Evolutionary conservation across 2,329 filamentous ascomycete genomes (phyloP), one percentile per base, ranked within the genome.

Genomic region (Colletotrichum horii): DNA sequence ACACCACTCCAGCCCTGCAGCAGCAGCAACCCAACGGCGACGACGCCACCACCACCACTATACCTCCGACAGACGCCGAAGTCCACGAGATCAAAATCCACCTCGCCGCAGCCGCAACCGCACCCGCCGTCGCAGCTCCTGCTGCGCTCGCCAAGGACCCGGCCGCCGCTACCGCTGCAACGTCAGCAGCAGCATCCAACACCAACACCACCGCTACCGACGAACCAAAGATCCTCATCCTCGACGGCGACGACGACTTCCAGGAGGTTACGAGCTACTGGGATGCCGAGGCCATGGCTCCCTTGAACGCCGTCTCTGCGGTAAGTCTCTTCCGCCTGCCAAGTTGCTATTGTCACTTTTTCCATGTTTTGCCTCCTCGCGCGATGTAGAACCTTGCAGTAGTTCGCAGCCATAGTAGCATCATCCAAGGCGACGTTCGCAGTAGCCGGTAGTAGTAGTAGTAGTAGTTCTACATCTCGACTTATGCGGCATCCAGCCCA

Each of bases 241-340:
- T 75, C 22, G 67, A 70, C 60, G 66, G 70, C 55, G 56, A 73
- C 71, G 66, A 74, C 56, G 58, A 73, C 43, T 32, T 28, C 16
- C 79, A 83, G 66, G 81, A 85, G 77, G 85, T 84, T 56, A 89
- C 90, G 56, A 84, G 87, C 68, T 92, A 92, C 82, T 92, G 91
- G 86, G 89, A 92, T 85, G 86, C 88, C 60, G 83, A 86, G 75
- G 89, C 87, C 78, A 92, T 92, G 90, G 87, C 90, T 74, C 87
- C 89, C 74, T 83, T 92, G 70, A 92, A 88, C 79, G 82, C 88
- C 78, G 84, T 86, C 71, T 91, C 90, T 78, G 84, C 87, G 81
- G 90, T 92, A 79, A 85, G 90, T 89, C 80, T 8, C 1, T 60
- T n/a, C 38, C 9, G 19, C 58, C 30, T 34, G 30, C 30, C 24